Base-by-base conservation (phyloP, 2,329 filamentous ascomycete species). In the Aspergillus brasiliensis region DNA sequence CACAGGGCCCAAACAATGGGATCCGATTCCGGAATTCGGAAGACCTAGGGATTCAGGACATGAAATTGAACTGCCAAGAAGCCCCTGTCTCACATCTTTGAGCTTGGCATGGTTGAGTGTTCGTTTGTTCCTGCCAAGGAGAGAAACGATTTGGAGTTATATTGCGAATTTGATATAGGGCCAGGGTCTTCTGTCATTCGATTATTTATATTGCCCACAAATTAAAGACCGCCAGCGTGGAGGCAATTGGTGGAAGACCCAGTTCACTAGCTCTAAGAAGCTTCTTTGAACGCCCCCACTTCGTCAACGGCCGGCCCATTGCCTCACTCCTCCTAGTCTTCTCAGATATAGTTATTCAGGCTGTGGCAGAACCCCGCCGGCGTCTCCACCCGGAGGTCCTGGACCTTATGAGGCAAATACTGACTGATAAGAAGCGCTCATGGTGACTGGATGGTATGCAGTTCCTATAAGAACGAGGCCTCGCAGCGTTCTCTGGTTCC, bases 281-380 rank as follows among this genome's bases (percentile, higher is more conserved):
- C 52, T 55, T 55, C 52, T 40, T 46, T 25, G 52, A 55, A 55
- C 38, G 40, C 52, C 52, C 34, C 52, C 52, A 46, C 38, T 11
- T 21, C 17, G 8, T 44, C 27, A 17, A 44, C 38, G 37, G 21
- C 34, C 51, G 51, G 51, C 21, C 34, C 37, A 27, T 46, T 55
- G 52, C 52, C 52, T 46, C n/a, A 55, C 31, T 8, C n/a, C 31
- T 49, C 49, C 37, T 59, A 59, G 57, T 17, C 17, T 55, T 42
- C 38, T 59, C 57, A 59, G 19, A 55, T 59, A 59, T 55, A 49
- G 56, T 54, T 54, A 37, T 48, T 17, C 31, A 56, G 15, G 28
- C 27, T 19, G 13, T 49, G 31, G 42, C 28, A 46, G 49, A 31
- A 19, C 44, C 44, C 54, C 54, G 38, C 28, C 46, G 54, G 54